Base-by-base conservation (phyloP, 352 stramenopile genomes). In the Elongisporangium prolatum region DNA sequence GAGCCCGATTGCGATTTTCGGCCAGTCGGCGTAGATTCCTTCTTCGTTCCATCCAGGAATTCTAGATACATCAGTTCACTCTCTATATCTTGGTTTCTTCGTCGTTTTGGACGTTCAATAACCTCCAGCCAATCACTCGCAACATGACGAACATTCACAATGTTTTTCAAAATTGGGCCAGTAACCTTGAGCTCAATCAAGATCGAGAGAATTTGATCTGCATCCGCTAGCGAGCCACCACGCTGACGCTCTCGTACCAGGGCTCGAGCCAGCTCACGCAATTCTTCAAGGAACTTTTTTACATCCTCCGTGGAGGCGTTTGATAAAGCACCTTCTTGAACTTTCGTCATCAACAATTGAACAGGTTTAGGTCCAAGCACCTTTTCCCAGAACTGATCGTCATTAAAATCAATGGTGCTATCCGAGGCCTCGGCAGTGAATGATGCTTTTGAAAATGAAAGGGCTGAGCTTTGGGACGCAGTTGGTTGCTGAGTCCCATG, bases 321-420 rank as follows among this genome's bases (percentile, higher is more conserved):
- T 10, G 77, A 75, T 0, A 92, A 65, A 80, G 72, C 88, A 4
- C 84, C 81, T 73, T 96, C 88, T 54, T 95, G 86, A 5, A 97
- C 83, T 56, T 94, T 92, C 9, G 84, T 89, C 79, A 96, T 91
- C 24, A 97, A 65, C 57, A 89, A 63, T 48, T 97, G 86, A 7
- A 92, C 86, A 49, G 75, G 80, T 56, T 96, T 94, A 16, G 85
- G 85, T 4, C 86, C 87, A 28, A 95, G 71, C 8, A 96, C 87
- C 65, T 97, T 96, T 57, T 96, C 88, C 86, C 86, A 95, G 28
- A 97, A 94, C 54, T 95, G 84, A n/a, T 93, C 86, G 53, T 96
- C 88, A 50, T 96, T 93, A 49, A 94, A 93, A 67, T 96, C 87
- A 53, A 95, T 95, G 18, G 80, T 95, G 6, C 79, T 80, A 66